Conservation (phyloP, 2,329 filamentous ascomycete species). For the Myotisia sp. region DNA sequence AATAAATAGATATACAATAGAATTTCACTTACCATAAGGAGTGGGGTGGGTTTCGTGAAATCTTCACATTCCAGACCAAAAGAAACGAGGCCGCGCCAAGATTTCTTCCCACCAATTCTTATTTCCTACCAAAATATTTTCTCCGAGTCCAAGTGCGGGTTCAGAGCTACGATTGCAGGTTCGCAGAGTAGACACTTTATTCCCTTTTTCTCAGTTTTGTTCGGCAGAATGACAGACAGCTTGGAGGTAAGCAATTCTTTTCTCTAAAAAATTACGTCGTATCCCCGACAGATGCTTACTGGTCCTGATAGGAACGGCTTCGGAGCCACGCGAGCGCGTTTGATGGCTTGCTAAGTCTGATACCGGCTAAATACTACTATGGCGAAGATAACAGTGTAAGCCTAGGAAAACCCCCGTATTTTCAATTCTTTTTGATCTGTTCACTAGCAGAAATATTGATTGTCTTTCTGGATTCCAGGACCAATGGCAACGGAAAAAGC, state of each 20-base stretch:
- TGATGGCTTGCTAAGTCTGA: constrained; percentile 72
- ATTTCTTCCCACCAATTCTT: constrained; percentile 8
- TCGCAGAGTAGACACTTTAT: background rate
- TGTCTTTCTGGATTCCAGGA: constrained; percentile 48
- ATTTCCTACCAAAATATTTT: constrained; percentile 7
- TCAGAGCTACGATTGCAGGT: background rate
- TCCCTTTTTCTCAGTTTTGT: background rate
- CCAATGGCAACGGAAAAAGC: constrained; percentile 91
- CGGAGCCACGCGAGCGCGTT: constrained; percentile 56
- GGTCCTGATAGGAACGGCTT: constrained; percentile 29
- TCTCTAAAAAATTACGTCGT: too few relatives aligned
- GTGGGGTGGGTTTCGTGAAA: too few relatives aligned
- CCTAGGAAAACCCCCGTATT: too few relatives aligned
- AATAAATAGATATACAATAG: too few relatives aligned
- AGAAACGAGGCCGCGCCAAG: constrained; percentile 8
- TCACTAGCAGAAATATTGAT: too few relatives aligned
- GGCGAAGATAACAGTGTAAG: constrained; percentile 70
- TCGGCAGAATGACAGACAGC: constrained; percentile 11
- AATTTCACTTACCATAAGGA: too few relatives aligned
- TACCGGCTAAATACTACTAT: constrained; percentile 83
- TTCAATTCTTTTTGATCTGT: too few relatives aligned
- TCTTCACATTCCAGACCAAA: constrained; percentile 6
- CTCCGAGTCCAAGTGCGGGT: background rate
- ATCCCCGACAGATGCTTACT: constrained; percentile 14
- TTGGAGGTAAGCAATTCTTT: constrained; percentile 10